Evolutionary conservation across 352 stramenopile genomes (phyloP), one percentile per base, ranked within the genome.

Genomic region (Phytophthora cactorum): DNA sequence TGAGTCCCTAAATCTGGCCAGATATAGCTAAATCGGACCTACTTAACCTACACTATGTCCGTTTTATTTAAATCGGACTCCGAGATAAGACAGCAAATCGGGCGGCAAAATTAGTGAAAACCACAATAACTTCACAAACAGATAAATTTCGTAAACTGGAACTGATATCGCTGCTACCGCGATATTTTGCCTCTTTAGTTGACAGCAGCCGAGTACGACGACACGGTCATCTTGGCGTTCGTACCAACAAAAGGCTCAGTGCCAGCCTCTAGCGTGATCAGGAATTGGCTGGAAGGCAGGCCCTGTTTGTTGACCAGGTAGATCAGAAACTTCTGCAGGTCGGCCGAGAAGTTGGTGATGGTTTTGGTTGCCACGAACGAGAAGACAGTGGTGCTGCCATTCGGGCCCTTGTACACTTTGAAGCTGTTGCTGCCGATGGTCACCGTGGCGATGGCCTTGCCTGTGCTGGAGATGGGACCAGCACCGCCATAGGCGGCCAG

Each of bases 191-290:
- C 22, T 22, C 22, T 56, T 36, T 68, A 72, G 32, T 63, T 73
- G 65, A 68, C 60, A 17, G 66, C 52, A 11, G 70, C 66, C 10
- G 70, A 72, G 70, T 65, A 75, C 9, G 56, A 58, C 2, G 66
- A 78, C 14, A 78, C 70, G 0, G 52, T 69, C 52, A 78, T 60
- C 52, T 68, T 75, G n/a, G 56, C 70, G 45, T 80, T 75, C 9
- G 58, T 58, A 22, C 55, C 72, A 7, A 59, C 59, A 46, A 80
- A 77, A 3, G 64, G 72, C 58, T 77, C 61, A 29, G 72, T 79
- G 34, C 72, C 72, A 31, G 59, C 66, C 68, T 80, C 56, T 28
- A 77, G 14, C 8, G 34, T 66, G 49, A 51, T 70, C 32, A 80
- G 57, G 68, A 72, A 77, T 58, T 79, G 72, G 6, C 22, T 72